Percentiles rank a stretch among this genome's conserved stretches.
Conservation (phyloP, 129 eudicot genomes). For the Ambrosia trifida region DNA sequence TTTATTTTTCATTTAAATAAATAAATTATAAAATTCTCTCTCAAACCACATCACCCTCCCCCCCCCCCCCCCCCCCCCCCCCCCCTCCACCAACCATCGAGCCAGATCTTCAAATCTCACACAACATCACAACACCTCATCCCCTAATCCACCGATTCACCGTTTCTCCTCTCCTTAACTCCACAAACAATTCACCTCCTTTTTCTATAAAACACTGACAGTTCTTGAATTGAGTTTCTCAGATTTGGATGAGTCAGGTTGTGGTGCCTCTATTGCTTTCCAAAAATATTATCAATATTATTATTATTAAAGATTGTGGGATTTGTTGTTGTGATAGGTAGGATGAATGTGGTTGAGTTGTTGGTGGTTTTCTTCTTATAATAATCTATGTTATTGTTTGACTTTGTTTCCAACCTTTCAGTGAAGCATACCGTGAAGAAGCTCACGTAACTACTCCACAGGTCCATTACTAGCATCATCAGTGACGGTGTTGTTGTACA, state of each 20-base stretch:
- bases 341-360: conserved; percentile 54
- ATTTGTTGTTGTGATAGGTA: conserved; percentile 44
- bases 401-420: background rate
- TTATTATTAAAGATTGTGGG: conserved; percentile 21
- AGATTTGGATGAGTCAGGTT: conserved; percentile 43
- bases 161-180: conserved; percentile 5
- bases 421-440: too few species aligned
- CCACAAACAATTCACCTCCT: background rate
- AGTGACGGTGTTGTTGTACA: too few species aligned
- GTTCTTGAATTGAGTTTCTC: conserved; percentile 20
- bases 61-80: too few species aligned
- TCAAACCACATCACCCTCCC: too few species aligned
- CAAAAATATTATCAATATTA: background rate
- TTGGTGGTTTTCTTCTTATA: conserved; percentile 3
- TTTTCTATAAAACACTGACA: background rate
- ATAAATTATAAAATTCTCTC: too few species aligned
- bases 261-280: conserved; percentile 19
- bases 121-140: conserved; percentile 12
- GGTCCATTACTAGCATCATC: too few species aligned
- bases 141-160: conserved; percentile 14
- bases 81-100: conserved; percentile 44
- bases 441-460: too few species aligned
- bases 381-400: background rate
- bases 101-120: conserved; percentile 35
- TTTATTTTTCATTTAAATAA: too few species aligned